These are phyloP conservation scores for Ascocoryne sarcoides DNA, from an alignment of 2,329 filamentous ascomycete species.

Conservation along the genomic window DNA sequence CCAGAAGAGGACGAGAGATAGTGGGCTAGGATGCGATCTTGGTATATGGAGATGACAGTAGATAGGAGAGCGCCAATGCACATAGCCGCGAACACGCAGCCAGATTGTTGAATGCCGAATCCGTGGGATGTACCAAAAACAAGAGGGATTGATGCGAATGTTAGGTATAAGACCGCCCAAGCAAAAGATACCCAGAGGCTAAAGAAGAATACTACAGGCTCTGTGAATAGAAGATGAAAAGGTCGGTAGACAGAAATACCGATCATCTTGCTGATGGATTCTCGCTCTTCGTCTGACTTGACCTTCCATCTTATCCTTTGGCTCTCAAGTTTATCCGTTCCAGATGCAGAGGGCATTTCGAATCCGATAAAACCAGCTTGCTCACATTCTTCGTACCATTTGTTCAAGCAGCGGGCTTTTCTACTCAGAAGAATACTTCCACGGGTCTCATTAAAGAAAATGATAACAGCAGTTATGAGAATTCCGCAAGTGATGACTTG, in stretches of 20 bases:
- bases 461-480: constrained; percentile 53
- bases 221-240: constrained; percentile 67
- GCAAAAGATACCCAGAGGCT: constrained; percentile 83
- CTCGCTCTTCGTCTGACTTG: constrained; percentile 66
- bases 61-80: constrained; percentile 57
- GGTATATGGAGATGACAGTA: constrained; percentile 60
- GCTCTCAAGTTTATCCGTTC: constrained; percentile 23
- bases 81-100: constrained; percentile 67
- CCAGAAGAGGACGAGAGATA: constrained; percentile 29
- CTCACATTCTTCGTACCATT: constrained; percentile 71
- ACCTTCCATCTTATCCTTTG: constrained; percentile 71
- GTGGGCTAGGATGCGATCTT: constrained; percentile 55
- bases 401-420: constrained; percentile 66
- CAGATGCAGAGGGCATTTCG: constrained; percentile 31
- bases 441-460: constrained; percentile 74
- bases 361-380: constrained; percentile 40
- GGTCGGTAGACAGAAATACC: constrained; percentile 66
- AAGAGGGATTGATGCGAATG: constrained; percentile 71
- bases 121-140: constrained; percentile 61
- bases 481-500: constrained; percentile 63
- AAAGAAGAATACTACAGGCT: constrained; percentile 78
- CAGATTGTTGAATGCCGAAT: constrained; percentile 59
- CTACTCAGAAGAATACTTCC: constrained; percentile 70
- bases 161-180: constrained; percentile 83
- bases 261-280: constrained; percentile 60